Evolutionary conservation across 1,139 yeast genomes (phyloP), one percentile per base, ranked within the genome.

Genomic region (Zygosaccharomyces pseudobailii): DNA sequence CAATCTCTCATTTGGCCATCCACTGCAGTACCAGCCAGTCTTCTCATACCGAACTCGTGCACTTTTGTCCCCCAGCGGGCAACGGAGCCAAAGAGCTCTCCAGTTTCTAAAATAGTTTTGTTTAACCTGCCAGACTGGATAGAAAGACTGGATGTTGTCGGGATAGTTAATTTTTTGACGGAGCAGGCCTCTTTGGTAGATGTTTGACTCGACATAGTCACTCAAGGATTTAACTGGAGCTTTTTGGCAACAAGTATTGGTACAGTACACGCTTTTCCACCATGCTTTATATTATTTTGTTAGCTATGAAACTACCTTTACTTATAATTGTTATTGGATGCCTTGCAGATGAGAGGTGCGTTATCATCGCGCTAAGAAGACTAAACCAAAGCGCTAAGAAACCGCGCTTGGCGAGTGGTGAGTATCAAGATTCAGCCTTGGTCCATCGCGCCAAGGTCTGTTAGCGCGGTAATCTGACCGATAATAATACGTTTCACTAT

Each of bases 1-100:
- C 88, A 82, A 53, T 81, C 82, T 46, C 83, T 73, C 3, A 83
- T 84, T 32, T 69, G 61, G 55, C 79, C 80, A 56, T 82, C 89
- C 27, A 73, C 73, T 55, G 82, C 85, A 31, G 74, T 64, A 17
- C 83, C 70, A 0, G 87, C 77, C 38, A 83, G 66, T 52, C 88
- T 69, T 46, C 82, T 74, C 19, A 79, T 80, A 6, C 84, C 84
- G 6, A 84, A 79, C 49, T 79, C 73, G 1, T 79, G 75, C 5
- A 68, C 58, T 42, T 68, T 71, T 19, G 73, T 58, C 37, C 88
- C 79, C 86, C 86, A 76, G 42, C 73, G 66, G 43, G 77, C 75
- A 56, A 74, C 76, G 6, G 84, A 82, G 4, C 87, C 87, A 69
- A 77, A 81, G 10, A 13, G 41, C 28, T 61, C 59, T 20, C 84